A percentile compares a stretch with the other conserved stretches of the same genome.
Conservation (phyloP, 345 rosid genomes). For the Psidium friedrichsthalianum region DNA sequence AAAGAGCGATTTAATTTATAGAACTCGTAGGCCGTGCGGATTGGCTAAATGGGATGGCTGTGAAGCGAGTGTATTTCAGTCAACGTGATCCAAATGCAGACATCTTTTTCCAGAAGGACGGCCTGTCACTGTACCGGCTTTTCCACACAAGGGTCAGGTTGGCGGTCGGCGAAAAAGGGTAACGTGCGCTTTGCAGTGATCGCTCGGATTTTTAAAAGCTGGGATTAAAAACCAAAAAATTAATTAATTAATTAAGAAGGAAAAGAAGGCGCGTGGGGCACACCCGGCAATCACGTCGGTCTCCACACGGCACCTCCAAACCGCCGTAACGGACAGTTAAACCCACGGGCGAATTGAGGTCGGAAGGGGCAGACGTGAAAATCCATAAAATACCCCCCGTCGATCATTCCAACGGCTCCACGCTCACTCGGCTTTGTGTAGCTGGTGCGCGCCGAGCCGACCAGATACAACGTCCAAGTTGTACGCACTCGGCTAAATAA, state of each 20-base stretch:
- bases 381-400: background rate
- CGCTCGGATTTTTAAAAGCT: background rate
- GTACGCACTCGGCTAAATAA: too few species aligned
- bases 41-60: background rate
- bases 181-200: background rate
- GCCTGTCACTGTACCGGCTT: background rate
- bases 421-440: too few species aligned
- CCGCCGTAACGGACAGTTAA: background rate
- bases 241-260: background rate
- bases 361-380: background rate
- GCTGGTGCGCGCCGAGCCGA: background rate
- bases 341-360: background rate
- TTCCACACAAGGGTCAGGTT: background rate
- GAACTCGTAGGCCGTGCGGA: background rate
- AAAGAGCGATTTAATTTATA: background rate
- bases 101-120: background rate
- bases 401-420: background rate
- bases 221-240: background rate
- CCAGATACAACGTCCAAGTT: background rate
- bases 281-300: background rate
- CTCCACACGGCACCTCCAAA: background rate
- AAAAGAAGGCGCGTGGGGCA: background rate
- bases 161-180: background rate
- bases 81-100: background rate
- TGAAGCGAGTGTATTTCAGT: background rate